A percentile compares a stretch with the other conserved stretches of the same genome.
These are phyloP conservation scores for Neopestalotiopsis clavispora DNA, from an alignment of 2,329 filamentous ascomycete genomes.

Conservation along the genomic window DNA sequence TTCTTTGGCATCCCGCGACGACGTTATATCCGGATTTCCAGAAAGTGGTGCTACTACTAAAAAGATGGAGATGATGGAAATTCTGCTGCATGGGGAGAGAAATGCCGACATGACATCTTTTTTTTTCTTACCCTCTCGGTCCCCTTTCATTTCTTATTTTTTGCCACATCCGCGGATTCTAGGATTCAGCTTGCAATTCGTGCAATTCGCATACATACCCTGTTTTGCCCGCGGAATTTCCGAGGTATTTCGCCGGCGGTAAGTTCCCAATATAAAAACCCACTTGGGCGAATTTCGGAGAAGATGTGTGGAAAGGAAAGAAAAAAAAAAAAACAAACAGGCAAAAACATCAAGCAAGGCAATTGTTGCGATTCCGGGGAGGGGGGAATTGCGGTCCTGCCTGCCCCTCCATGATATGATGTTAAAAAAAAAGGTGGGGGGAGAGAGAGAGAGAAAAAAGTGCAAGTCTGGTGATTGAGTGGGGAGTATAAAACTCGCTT, in stretches of 20 bases:
- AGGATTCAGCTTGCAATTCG: background rate
- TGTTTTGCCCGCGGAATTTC: background rate
- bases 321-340: background rate
- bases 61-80: too few relatives aligned
- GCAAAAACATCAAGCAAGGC: background rate
- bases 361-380: background rate
- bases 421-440: too few relatives aligned
- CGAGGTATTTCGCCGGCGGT: background rate
- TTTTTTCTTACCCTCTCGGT: too few relatives aligned
- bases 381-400: background rate
- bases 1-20: background rate
- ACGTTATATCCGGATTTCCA: background rate
- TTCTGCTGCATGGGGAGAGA: too few relatives aligned
- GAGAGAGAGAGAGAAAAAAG: too few relatives aligned
- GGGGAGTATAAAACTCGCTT: too few relatives aligned
- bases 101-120: too few relatives aligned
- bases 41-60: background rate
- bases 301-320: background rate
- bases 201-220: too few relatives aligned
- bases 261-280: background rate
- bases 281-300: background rate
- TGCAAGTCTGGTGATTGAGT: too few relatives aligned
- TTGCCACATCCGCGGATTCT: background rate
- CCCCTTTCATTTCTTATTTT: background rate
- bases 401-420: background rate